Percentiles rank a stretch among this genome's conserved stretches.
Conservation (phyloP, 2,329 filamentous ascomycete genomes). For the Colletotrichum agaves region DNA sequence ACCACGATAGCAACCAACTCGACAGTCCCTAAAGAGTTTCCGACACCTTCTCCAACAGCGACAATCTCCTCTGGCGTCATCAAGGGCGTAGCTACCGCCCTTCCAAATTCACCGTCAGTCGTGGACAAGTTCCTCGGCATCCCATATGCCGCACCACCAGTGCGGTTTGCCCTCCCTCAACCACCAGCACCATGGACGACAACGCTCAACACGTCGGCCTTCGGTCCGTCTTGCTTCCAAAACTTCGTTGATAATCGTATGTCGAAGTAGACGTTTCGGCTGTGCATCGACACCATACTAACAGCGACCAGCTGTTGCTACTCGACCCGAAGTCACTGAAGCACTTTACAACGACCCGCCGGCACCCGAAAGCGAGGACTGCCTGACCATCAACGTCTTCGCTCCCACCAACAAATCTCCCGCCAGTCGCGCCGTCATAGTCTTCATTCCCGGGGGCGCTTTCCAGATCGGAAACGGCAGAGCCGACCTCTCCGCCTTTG, state of each 20-base stretch:
- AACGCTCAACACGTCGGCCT: background rate
- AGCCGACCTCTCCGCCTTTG: slow-evolving; percentile 37
- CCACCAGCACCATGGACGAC: slow-evolving; percentile 1
- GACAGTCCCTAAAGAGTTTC: background rate
- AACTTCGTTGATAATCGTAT: slow-evolving; percentile 15
- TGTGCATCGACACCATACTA: background rate
- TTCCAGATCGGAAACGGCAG: slow-evolving; percentile 42
- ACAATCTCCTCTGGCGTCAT: background rate
- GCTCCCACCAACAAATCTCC: slow-evolving; percentile 33
- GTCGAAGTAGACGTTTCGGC: rapidly evolving
- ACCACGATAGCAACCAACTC: background rate
- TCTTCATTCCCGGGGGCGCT: slow-evolving; percentile 44
- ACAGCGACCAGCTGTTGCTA: background rate
- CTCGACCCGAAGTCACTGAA: slow-evolving; percentile 4
- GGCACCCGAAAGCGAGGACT: slow-evolving; percentile 43
- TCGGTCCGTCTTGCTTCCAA: slow-evolving; percentile 19
- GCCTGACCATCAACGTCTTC: slow-evolving; percentile 45
- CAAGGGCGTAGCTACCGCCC: background rate
- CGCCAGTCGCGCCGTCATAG: slow-evolving; percentile 37
- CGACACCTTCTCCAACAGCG: background rate
- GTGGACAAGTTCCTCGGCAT: slow-evolving; percentile 58
- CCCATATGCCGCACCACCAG: slow-evolving; percentile 67
- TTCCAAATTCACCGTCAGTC: background rate
- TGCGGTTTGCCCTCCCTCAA: background rate
- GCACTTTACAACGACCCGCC: background rate